Evolutionary conservation across 2,329 filamentous ascomycete species (phyloP).

Genomic region (Chaetomium sp.): DNA sequence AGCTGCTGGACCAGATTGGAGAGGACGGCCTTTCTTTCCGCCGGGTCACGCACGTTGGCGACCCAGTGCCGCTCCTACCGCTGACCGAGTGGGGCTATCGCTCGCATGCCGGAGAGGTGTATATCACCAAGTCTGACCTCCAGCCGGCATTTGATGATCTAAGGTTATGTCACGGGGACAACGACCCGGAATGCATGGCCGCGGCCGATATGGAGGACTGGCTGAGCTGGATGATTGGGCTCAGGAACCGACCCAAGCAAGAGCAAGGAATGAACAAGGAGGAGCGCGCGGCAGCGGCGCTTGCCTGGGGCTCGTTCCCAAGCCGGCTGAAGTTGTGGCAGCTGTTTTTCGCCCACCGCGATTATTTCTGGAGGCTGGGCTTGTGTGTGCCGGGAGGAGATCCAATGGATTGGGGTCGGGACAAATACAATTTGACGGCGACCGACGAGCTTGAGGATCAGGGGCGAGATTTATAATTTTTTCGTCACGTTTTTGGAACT

Average conservation of each 20-base stretch:
- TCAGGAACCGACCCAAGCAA: slow-evolving; percentile 10
- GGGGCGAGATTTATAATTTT: slow-evolving; percentile 9
- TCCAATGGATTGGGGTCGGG: slow-evolving; percentile 58
- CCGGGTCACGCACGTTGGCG: slow-evolving; percentile 76
- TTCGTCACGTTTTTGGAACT: too few species aligned
- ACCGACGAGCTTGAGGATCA: slow-evolving; percentile 26
- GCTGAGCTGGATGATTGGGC: slow-evolving; percentile 16
- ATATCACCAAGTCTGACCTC: slow-evolving; percentile 65
- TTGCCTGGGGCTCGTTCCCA: slow-evolving; percentile 52
- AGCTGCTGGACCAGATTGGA: slow-evolving; percentile 29
- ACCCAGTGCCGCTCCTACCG: slow-evolving; percentile 84
- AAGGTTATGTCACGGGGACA: slow-evolving; percentile 62
- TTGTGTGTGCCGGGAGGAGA: slow-evolving; percentile 80
- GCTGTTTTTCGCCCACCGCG: slow-evolving; percentile 84
- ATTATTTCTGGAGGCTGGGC: slow-evolving; percentile 94
- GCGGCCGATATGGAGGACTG: slow-evolving; percentile 41
- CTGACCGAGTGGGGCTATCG: slow-evolving; percentile 81
- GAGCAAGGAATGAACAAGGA: slow-evolving; percentile 9
- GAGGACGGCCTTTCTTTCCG: slow-evolving; percentile 46
- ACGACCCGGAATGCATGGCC: slow-evolving; percentile 66
- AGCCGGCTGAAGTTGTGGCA: slow-evolving; percentile 74
- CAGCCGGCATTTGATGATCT: slow-evolving; percentile 64
- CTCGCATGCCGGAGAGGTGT: slow-evolving; percentile 82
- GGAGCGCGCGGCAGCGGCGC: slow-evolving; percentile 23
- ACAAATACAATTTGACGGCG: slow-evolving; percentile 37